Evolutionary conservation across 2,329 filamentous ascomycete species (phyloP).

Genomic region (Xylaria hypoxylon): DNA sequence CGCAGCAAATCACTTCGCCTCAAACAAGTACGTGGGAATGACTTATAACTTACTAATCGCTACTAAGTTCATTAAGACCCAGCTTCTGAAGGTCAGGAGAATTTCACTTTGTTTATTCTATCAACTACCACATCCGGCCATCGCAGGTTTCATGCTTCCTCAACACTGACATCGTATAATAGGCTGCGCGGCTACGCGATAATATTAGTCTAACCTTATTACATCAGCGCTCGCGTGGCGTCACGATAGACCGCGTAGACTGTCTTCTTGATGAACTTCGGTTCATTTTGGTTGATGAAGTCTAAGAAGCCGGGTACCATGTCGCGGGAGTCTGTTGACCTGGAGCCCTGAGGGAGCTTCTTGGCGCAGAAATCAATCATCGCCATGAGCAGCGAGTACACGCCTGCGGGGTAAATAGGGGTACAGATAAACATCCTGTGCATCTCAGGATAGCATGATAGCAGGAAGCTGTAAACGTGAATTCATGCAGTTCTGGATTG

Average conservation of each 20-base stretch:
- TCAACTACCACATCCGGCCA: constrained; percentile 6
- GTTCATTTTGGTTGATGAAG: constrained; percentile 16
- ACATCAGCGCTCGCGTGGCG: constrained; percentile 1
- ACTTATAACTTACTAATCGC: not conserved
- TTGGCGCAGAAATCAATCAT: constrained; percentile 27
- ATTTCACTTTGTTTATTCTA: not conserved
- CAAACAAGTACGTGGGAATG: constrained; percentile 1
- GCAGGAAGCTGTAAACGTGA: constrained; percentile 3
- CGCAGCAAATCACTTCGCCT: not conserved
- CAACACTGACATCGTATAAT: not conserved
- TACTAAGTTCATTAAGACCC: not conserved
- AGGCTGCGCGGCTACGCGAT: constrained; percentile 23
- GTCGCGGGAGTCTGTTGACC: constrained; percentile 18
- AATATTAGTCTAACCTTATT: constrained; percentile 11
- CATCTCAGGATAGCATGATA: too few species aligned
- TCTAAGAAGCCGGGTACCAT: constrained; percentile 24
- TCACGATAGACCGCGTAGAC: constrained; percentile 3
- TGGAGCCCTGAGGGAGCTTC: constrained; percentile 16
- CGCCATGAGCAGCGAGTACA: constrained; percentile 18
- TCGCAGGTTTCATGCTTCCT: not conserved
- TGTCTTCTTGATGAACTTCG: constrained; percentile 1
- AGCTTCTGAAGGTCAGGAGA: too few species aligned
- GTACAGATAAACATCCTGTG: constrained; percentile 10
- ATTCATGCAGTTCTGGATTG: constrained; percentile 9
- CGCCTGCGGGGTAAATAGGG: not conserved